Evolutionary conservation across 1,284 basidiomycete species (phyloP), one percentile per base, ranked within the genome.

Genomic region (Stereum hirsutum): DNA sequence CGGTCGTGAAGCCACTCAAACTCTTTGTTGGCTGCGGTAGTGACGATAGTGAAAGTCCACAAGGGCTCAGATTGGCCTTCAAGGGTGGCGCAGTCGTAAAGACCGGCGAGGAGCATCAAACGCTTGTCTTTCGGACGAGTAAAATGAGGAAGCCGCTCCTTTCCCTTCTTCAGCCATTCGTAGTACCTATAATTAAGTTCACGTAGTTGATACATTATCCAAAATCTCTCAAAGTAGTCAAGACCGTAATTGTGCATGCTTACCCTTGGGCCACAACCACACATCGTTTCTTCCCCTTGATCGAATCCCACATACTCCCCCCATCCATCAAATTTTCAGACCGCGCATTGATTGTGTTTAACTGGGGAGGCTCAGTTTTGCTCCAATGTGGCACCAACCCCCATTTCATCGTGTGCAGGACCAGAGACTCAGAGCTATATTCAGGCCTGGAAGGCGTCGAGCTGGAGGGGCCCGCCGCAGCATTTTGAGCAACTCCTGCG

Each of bases 281-380:
- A 58, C 90, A 93, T 26, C 92, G 74, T 51, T 87, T 86, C 61
- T 67, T 75, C 6, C 81, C 84, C 55, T 87, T 88, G 49, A 90
- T 73, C 47, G 75, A 78, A 27, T 69, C 78, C 90, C 89, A 93
- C 75, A 92, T 84, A 0, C 87, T 85, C 3, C 69, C 63, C 6
- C 79, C 78, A 43, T 79, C 81, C 28, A 88, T 61, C 12, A 98
- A 69, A 27, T 81, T 85, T 60, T 97, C 94, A 7, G 81, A 74
- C 19, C 91, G 78, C 0, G 93, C 91, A 53, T 97, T 98, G 50
- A 89, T 95, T 0, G 93, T 94, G 53, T 77, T 88, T 45, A 91
- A 61, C 0, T 68, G 66, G 42, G 74, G 75, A 48, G 83, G 75
- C 43, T 82, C 76, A 32, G 81, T 74, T 56, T 90, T 91, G 54